Conservation (phyloP, 2,329 filamentous ascomycete genomes). For the Aspergillus udagawae region DNA sequence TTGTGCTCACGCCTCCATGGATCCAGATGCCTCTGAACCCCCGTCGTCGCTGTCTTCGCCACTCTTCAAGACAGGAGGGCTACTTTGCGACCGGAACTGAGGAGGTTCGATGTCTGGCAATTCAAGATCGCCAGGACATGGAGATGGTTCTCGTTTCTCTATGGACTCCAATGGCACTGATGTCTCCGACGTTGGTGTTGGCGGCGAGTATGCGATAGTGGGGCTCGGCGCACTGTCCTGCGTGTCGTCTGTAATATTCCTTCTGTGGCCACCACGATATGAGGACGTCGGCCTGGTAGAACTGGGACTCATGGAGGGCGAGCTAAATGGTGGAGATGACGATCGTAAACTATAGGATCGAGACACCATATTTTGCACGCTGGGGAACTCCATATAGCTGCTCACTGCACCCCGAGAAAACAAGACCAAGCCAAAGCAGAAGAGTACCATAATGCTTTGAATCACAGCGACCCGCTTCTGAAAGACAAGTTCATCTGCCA, state of each 20-base stretch:
- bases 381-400: slow-evolving; percentile 43
- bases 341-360: slow-evolving; percentile 42
- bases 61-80: slow-evolving; percentile 25
- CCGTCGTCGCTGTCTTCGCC: slow-evolving; percentile 5
- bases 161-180: slow-evolving; percentile 14
- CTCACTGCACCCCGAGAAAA: slow-evolving; percentile 54
- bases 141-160: slow-evolving; percentile 1
- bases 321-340: slow-evolving; percentile 32
- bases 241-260: slow-evolving; percentile 35
- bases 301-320: slow-evolving; percentile 35
- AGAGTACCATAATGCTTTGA: slow-evolving; percentile 79
- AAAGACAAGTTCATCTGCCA: slow-evolving; percentile 85
- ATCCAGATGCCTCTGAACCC: not conserved
- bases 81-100: slow-evolving; percentile 29
- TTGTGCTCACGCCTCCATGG: slow-evolving; percentile 7
- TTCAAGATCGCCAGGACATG: slow-evolving; percentile 8
- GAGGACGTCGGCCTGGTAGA: slow-evolving; percentile 34
- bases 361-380: slow-evolving; percentile 45
- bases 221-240: slow-evolving; percentile 26
- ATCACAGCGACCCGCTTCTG: slow-evolving; percentile 90
- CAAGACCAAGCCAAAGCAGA: slow-evolving; percentile 82
- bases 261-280: slow-evolving; percentile 24
- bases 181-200: slow-evolving; percentile 34
- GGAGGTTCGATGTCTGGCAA: slow-evolving; percentile 20
- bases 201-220: slow-evolving; percentile 35